phyloP scores from a whole-genome alignment of 495 filamentous ascomycete species.

The Chaetomium fimeti region DNA sequence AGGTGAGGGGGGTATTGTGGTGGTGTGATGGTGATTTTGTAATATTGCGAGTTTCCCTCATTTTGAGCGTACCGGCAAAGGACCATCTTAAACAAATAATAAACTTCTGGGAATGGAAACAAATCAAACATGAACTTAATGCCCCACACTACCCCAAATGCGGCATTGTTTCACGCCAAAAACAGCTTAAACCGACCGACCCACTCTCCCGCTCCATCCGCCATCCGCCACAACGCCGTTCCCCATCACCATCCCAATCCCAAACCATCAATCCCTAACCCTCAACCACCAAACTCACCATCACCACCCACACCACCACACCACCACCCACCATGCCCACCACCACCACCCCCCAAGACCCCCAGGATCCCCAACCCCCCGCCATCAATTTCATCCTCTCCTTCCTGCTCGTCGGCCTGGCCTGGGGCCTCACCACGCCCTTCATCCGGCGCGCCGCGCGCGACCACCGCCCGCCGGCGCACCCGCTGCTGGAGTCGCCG shows the following conservation, averaged over 20 bases:
- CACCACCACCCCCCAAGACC: background rate
- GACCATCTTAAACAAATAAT: no score
- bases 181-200: background rate
- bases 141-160: background rate
- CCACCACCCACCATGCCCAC: background rate
- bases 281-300: background rate
- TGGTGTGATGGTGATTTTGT: background rate
- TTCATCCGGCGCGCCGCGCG: slow-evolving; percentile 70
- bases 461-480: slow-evolving; percentile 53
- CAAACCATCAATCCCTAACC: background rate
- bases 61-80: no score
- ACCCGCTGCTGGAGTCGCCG: slow-evolving; percentile 47
- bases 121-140: background rate
- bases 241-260: background rate
- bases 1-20: slow-evolving; percentile 18
- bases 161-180: background rate
- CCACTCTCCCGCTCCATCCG: background rate
- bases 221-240: background rate
- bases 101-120: no score
- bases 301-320: background rate
- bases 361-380: slow-evolving; percentile 44
- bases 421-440: slow-evolving; percentile 75
- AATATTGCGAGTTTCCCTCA: no score
- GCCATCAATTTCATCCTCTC: slow-evolving; percentile 77
- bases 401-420: slow-evolving; percentile 86